Evolutionary conservation across 31 red algal species (phyloP).

Genomic region (Asparagopsis taxiformis): DNA sequence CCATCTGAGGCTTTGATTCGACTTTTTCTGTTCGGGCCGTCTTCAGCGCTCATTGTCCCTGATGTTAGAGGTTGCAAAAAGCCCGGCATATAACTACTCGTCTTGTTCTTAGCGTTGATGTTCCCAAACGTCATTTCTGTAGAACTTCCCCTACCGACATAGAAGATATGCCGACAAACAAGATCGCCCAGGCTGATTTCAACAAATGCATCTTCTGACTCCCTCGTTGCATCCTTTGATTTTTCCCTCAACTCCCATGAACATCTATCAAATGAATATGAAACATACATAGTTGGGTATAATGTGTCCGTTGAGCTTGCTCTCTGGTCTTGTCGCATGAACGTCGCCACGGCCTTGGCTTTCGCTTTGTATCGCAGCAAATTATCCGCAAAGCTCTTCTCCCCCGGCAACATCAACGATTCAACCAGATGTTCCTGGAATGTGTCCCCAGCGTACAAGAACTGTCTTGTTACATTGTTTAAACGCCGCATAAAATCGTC

Average conservation of each 20-base stretch:
- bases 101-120: constrained; percentile 73
- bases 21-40: constrained; percentile 3
- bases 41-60: constrained; percentile 8
- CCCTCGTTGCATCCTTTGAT: constrained; percentile 38
- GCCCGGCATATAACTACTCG: constrained; percentile 58
- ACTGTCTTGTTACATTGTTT: constrained; percentile 70
- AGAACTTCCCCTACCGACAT: constrained; percentile 63
- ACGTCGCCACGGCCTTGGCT: constrained; percentile 72
- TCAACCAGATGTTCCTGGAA: constrained; percentile 65
- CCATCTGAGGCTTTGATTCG: constrained; percentile 80
- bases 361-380: constrained; percentile 70
- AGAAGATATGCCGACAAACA: constrained; percentile 72
- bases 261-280: constrained; percentile 81
- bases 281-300: constrained; percentile 82
- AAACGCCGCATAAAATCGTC: constrained; percentile 56
- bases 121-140: constrained; percentile 86
- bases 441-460: constrained; percentile 79
- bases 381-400: constrained; percentile 33
- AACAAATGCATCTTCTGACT: constrained; percentile 61
- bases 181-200: constrained; percentile 62
- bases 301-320: constrained; percentile 52
- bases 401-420: constrained; percentile 29
- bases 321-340: constrained; percentile 67
- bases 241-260: constrained; percentile 74
- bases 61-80: constrained; percentile 54